phyloP scores from a whole-genome alignment of 78 protist genomes.

The Corallochytrium limacisporum region DNA sequence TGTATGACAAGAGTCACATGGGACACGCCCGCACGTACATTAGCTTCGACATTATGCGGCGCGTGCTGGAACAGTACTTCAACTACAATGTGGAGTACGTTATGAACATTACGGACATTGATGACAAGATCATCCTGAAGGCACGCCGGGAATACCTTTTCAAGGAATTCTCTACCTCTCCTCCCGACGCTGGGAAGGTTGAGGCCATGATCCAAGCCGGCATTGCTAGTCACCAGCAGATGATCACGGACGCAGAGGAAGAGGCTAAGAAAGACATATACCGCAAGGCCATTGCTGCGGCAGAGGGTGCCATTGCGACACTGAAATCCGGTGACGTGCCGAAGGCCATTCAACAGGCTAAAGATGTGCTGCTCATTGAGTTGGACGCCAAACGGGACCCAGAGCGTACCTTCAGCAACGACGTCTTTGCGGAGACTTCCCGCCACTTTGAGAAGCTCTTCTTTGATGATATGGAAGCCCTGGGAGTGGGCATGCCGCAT shows the following conservation, averaged over 20 bases:
- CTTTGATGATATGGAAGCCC: constrained; percentile 70
- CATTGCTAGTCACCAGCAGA: not conserved
- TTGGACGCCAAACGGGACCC: no score
- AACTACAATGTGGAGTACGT: constrained; percentile 52
- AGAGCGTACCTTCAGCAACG: no score
- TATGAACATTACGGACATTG: constrained; percentile 97
- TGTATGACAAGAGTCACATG: constrained; percentile 89
- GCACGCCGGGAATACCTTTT: constrained; percentile 51
- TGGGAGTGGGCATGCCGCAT: constrained; percentile 69
- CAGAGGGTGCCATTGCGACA: not conserved
- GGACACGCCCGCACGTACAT: constrained; percentile 94
- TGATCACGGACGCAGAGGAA: not conserved
- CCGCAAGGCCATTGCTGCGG: not conserved
- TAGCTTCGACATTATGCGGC: constrained; percentile 83
- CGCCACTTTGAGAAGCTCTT: constrained; percentile 40
- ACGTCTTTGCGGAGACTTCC: not conserved
- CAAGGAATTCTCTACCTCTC: not conserved
- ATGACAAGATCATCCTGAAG: constrained; percentile 92
- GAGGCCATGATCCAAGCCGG: not conserved
- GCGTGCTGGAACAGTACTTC: constrained; percentile 81
- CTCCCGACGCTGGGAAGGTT: not conserved
- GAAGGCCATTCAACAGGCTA: no score
- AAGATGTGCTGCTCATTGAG: no score
- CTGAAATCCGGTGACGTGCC: no score
- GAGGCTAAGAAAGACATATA: not conserved